phyloP scores from a whole-genome alignment of 805 yeast genomes.

The Saturnispora ahearnii region DNA sequence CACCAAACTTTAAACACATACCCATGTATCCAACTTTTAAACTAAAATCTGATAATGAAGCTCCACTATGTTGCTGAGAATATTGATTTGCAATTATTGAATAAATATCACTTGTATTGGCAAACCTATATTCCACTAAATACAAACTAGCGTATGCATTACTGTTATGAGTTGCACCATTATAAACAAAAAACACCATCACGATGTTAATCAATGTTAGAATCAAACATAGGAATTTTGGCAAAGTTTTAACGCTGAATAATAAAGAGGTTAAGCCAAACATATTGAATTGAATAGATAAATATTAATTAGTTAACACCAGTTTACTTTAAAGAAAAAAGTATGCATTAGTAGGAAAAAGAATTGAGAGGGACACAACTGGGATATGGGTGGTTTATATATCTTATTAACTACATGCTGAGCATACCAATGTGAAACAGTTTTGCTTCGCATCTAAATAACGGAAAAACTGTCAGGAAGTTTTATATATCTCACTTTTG shows the following conservation, averaged over 20 bases:
- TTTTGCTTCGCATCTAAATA: background rate
- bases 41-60: slow-evolving; percentile 8
- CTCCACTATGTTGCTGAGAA: slow-evolving; percentile 9
- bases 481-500: background rate
- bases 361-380: no score
- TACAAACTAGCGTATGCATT: slow-evolving; percentile 9
- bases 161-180: slow-evolving; percentile 13
- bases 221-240: slow-evolving; percentile 7
- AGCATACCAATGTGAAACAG: background rate
- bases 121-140: slow-evolving; percentile 9
- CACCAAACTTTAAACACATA: slow-evolving; percentile 12
- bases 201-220: slow-evolving; percentile 11
- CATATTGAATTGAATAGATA: background rate
- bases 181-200: slow-evolving; percentile 13
- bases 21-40: slow-evolving; percentile 14
- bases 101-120: slow-evolving; percentile 10
- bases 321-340: no score
- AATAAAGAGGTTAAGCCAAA: slow-evolving; percentile 4
- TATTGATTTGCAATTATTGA: slow-evolving; percentile 9
- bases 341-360: no score
- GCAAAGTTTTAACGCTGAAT: slow-evolving; percentile 8
- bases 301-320: background rate
- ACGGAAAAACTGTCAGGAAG: background rate
- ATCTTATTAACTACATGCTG: background rate
- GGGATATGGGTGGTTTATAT: background rate